Conservation (phyloP, 768 basidiomycete genomes). For the Tephrocybe sp. region DNA sequence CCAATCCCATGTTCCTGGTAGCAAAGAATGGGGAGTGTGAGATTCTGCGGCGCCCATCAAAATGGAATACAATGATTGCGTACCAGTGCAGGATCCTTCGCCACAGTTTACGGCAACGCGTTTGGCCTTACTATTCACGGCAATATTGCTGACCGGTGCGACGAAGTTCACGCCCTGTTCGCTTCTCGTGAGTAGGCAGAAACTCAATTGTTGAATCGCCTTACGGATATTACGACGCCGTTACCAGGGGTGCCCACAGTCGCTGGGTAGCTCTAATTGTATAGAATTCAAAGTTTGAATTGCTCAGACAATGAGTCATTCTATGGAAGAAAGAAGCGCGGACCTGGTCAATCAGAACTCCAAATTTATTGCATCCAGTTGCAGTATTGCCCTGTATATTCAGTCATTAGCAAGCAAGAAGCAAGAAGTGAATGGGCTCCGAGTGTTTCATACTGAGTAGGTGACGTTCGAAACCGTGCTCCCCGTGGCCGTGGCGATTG, state of each 20-base stretch:
- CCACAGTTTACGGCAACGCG: conserved; percentile 59
- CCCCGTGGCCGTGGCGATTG: conserved; percentile 38
- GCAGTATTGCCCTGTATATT: conserved; percentile 50
- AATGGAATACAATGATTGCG: conserved; percentile 6
- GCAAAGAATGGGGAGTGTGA: not conserved
- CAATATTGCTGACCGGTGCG: conserved; percentile 36
- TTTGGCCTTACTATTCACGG: conserved; percentile 40
- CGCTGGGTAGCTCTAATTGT: conserved; percentile 60
- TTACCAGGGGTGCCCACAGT: conserved; percentile 52
- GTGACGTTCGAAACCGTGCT: conserved; percentile 49
- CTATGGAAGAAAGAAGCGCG: conserved; percentile 1
- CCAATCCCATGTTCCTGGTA: conserved; percentile 51
- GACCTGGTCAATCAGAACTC: conserved; percentile 60
- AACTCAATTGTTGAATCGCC: conserved; percentile 11
- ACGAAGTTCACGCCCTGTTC: conserved; percentile 48
- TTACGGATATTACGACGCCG: conserved; percentile 56
- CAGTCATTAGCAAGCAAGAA: not conserved
- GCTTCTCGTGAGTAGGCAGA: not conserved
- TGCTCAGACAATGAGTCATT: no score
- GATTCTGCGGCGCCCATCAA: not conserved
- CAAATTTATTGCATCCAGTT: conserved; percentile 44
- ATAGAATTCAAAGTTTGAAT: no score
- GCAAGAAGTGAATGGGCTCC: not conserved
- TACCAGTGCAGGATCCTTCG: conserved; percentile 45
- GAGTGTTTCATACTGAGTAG: conserved; percentile 36